Base-by-base conservation (phyloP, 2,329 filamentous ascomycete genomes). In the Leptoxyphium fumago region DNA sequence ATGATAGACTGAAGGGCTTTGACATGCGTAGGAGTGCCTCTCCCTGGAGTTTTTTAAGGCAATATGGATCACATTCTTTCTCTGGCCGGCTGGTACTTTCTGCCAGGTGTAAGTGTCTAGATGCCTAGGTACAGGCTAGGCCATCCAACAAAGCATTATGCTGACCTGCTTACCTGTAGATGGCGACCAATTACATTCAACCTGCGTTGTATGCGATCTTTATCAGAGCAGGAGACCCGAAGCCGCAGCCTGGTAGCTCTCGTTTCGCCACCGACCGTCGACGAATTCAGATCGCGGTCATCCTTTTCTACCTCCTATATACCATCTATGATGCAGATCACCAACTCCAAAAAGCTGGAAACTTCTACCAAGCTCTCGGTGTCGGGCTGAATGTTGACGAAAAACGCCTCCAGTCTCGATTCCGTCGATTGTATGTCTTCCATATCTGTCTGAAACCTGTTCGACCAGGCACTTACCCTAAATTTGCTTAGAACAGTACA, bases 261-360 rank as follows among this genome's bases (percentile, higher is more conserved):
- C 78, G 78, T 51, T 84, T 77, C 61, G 70, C 73, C 50, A 72
- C 74, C 45, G 84, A 96, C 67, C 81, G 86, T 47, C 82, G 83
- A 46, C 76, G 78, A 54, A 89, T 95, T 60, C 80, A 91, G 61
- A 81, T 89, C 58, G 69, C 81, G 53, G 84, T 96, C 56, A 81
- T 96, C 42, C 70, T 81, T 41, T 67, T 76, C 48, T 98, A 96
- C 67, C 83, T 96, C 32, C 66, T 82, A 51, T 95, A 94, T 71
- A 94, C 87, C 40, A 78, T 96, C 55, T 91, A 88, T 67, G 89
- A 96, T 66, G 82, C 86, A 56, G 84, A 94, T 71, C 78, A 84
- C 67, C 78, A 85, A 50, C 72, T 94, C 26, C 81, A 77, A 49
- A 68, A 73, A 39, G 68, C 72, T 1, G 78, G 82, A 14, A 80